Evolutionary conservation across 2,329 filamentous ascomycete species (phyloP).

Genomic region (Sclerotinia spermophila): DNA sequence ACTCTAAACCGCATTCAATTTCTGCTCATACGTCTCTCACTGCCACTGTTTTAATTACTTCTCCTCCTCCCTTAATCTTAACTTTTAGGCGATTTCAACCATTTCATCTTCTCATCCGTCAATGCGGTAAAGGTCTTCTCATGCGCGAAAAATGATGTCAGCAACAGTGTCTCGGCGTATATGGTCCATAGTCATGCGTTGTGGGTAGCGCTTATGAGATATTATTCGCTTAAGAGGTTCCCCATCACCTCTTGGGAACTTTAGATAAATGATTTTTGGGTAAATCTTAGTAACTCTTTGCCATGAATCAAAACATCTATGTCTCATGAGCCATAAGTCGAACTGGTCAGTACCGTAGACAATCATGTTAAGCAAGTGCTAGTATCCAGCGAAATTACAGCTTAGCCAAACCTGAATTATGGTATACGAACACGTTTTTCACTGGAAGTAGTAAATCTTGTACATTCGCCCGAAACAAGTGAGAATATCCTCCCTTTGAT

Average conservation of each 20-base stretch:
- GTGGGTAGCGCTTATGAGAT: background rate
- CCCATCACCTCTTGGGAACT: background rate
- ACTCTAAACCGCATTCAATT: too few species aligned
- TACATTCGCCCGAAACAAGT: background rate
- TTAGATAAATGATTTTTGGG: background rate
- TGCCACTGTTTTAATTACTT: too few species aligned
- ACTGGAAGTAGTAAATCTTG: background rate
- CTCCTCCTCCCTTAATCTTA: too few species aligned
- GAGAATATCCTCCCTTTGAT: too few species aligned
- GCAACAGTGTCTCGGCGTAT: background rate
- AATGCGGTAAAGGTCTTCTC: background rate
- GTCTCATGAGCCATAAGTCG: rapidly evolving
- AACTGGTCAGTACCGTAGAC: rapidly evolving
- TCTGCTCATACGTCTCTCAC: too few species aligned
- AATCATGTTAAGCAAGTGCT: background rate
- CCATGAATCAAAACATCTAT: background rate
- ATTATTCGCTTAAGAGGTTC: rapidly evolving
- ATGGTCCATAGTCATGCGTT: background rate
- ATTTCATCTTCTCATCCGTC: background rate
- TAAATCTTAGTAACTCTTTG: background rate
- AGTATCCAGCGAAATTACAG: background rate
- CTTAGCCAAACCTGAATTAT: background rate
- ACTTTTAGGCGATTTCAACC: rapidly evolving
- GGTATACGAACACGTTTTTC: background rate
- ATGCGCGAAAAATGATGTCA: rapidly evolving